These are phyloP conservation scores for Salix caprea DNA, from an alignment of 345 rosid species.

Conservation along the genomic window DNA sequence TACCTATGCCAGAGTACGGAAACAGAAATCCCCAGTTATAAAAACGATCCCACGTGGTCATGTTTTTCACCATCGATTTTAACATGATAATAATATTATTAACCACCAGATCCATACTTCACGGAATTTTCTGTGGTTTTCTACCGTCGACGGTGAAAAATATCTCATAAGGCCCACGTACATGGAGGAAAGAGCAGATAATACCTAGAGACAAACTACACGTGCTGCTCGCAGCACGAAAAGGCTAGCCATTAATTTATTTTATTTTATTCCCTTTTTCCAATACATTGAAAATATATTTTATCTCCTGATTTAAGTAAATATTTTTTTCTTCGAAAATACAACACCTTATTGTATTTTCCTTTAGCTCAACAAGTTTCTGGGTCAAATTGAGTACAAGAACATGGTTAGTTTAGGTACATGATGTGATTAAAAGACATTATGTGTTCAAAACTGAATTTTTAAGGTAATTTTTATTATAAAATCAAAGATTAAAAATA, in stretches of 20 bases:
- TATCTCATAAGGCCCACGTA: not conserved
- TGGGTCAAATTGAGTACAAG: too few relatives aligned
- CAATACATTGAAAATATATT: too few relatives aligned
- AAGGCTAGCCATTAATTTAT: not conserved
- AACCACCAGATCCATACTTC: slow-evolving; percentile 30
- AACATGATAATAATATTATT: slow-evolving; percentile 4
- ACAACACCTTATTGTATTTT: too few relatives aligned
- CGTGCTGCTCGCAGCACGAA: not conserved
- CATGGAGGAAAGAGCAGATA: not conserved
- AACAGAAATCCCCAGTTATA: slow-evolving; percentile 5
- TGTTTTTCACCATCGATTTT: slow-evolving; percentile 21
- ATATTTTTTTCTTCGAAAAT: too few relatives aligned
- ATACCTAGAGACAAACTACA: not conserved
- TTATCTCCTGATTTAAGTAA: too few relatives aligned
- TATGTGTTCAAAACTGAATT: too few relatives aligned
- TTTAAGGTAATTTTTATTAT: too few relatives aligned
- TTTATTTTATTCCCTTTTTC: too few relatives aligned
- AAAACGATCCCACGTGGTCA: slow-evolving; percentile 36
- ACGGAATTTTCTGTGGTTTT: slow-evolving; percentile 21
- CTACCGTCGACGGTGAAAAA: slow-evolving; percentile 24
- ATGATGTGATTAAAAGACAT: too few relatives aligned
- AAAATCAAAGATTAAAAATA: too few relatives aligned
- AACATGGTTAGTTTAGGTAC: too few relatives aligned
- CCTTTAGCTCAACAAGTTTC: too few relatives aligned
- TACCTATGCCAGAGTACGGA: slow-evolving; percentile 26